A percentile compares a stretch with the other conserved stretches of the same genome.
Evolutionary conservation across 495 filamentous ascomycete genomes (phyloP).

Genomic region (Penicillium fimorum): DNA sequence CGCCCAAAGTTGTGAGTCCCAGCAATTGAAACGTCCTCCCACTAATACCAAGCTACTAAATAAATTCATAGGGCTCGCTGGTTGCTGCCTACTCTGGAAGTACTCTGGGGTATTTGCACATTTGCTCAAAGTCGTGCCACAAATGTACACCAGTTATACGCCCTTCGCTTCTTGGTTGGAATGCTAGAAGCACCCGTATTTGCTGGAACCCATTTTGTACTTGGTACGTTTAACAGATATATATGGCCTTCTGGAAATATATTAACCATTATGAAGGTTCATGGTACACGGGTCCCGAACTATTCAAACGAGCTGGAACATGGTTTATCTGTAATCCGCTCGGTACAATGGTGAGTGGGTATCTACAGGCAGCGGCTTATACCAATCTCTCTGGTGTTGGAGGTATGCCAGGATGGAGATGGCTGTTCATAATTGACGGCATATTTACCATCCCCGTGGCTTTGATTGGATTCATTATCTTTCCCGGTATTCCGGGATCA

Average conservation of each 20-base stretch:
- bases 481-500: constrained; percentile 49
- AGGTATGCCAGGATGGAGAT: constrained; percentile 49
- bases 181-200: constrained; percentile 44
- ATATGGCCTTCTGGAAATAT: not conserved
- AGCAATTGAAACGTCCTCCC: not conserved
- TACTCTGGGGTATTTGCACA: constrained; percentile 30
- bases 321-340: constrained; percentile 42
- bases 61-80: constrained; percentile 31
- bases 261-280: constrained; percentile 25
- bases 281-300: constrained; percentile 41
- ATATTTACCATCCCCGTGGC: constrained; percentile 52
- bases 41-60: not conserved
- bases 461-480: constrained; percentile 42
- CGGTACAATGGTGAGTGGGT: constrained; percentile 39
- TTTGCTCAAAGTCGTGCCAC: constrained; percentile 40
- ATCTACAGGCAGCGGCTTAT: constrained; percentile 48
- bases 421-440: constrained; percentile 51
- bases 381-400: constrained; percentile 44
- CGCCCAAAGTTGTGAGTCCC: constrained; percentile 32
- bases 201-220: constrained; percentile 43
- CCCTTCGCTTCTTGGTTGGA: constrained; percentile 55
- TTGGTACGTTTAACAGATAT: constrained; percentile 19
- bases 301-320: constrained; percentile 38
- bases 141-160: constrained; percentile 42
- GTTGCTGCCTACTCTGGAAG: constrained; percentile 34